These are phyloP conservation scores for Thalassia testudinum DNA, from an alignment of 116 monocot species.

Conservation along the genomic window DNA sequence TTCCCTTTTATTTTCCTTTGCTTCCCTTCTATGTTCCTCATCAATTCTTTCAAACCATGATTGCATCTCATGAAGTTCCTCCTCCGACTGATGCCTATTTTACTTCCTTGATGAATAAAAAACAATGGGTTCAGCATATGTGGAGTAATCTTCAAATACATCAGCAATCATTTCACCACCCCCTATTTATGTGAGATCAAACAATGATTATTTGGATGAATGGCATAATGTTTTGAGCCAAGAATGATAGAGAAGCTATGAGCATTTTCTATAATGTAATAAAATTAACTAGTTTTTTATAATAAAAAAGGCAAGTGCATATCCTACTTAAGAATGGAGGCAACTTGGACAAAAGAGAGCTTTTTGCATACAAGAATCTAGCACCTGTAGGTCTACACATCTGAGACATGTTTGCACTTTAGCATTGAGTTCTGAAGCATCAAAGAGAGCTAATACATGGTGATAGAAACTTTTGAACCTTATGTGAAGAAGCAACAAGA, in stretches of 20 bases:
- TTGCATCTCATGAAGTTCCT: no score
- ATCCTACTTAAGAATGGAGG: constrained; percentile 74
- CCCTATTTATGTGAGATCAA: constrained; percentile 6
- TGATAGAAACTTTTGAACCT: constrained; percentile 37
- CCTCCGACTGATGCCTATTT: no score
- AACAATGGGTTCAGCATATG: constrained; percentile 93
- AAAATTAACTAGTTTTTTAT: neutral
- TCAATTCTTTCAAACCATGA: no score
- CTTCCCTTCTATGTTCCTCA: no score
- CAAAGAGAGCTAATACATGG: constrained; percentile 1
- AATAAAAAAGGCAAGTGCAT: no score
- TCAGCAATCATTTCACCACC: constrained; percentile 98
- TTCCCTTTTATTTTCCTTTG: no score
- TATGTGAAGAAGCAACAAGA: no score
- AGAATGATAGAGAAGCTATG: neutral
- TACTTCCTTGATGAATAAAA: no score
- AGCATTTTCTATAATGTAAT: neutral
- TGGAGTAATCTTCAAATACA: constrained; percentile 69
- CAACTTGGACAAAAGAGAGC: constrained; percentile 52
- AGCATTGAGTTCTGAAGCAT: constrained; percentile 5
- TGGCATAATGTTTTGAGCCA: neutral
- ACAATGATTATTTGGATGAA: neutral
- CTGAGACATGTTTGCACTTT: constrained; percentile 48
- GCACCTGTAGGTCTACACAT: constrained; percentile 99
- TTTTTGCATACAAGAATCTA: constrained; percentile 87